Conservation (phyloP, 202 grass and related monocot genomes). For the Carex sylvatica region DNA sequence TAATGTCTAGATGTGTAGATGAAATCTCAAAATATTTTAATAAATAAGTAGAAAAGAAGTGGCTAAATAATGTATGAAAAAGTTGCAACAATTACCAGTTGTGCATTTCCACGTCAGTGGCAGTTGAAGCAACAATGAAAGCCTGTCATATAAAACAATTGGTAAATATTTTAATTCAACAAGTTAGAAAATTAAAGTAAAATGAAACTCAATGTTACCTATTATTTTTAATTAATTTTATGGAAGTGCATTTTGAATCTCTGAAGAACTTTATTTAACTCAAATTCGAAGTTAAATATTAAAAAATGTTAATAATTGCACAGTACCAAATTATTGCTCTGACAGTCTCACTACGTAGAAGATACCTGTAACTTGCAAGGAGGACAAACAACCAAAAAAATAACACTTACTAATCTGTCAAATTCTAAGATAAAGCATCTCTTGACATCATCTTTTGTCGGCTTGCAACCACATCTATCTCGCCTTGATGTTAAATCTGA, state of each 20-base stretch:
- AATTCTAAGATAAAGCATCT: conserved; percentile 98
- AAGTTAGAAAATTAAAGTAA: neutral
- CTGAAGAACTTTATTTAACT: neutral
- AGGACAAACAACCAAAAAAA: neutral
- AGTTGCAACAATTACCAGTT: conserved; percentile 60
- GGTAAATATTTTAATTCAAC: neutral
- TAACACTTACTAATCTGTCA: conserved; percentile 70
- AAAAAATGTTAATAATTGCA: neutral
- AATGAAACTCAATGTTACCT: conserved; percentile 1
- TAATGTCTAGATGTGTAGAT: neutral
- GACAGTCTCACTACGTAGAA: neutral
- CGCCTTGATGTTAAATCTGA: conserved; percentile 90
- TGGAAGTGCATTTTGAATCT: neutral
- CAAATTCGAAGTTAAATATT: neutral
- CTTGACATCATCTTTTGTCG: conserved; percentile 96
- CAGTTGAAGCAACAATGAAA: conserved; percentile 96
- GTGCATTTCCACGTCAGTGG: conserved; percentile 82
- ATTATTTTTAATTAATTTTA: neutral
- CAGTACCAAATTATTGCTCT: neutral
- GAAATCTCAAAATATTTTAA: neutral
- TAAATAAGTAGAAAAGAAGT: conserved; percentile 2
- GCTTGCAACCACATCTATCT: conserved; percentile 94
- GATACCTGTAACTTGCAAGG: neutral
- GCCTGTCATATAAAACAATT: conserved; percentile 44
- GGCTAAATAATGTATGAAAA: conserved; percentile 1